Percentiles rank a stretch among this genome's conserved stretches.
phyloP scores from a whole-genome alignment of 169 alveolate species.

The Plasmodium chabaudi region DNA sequence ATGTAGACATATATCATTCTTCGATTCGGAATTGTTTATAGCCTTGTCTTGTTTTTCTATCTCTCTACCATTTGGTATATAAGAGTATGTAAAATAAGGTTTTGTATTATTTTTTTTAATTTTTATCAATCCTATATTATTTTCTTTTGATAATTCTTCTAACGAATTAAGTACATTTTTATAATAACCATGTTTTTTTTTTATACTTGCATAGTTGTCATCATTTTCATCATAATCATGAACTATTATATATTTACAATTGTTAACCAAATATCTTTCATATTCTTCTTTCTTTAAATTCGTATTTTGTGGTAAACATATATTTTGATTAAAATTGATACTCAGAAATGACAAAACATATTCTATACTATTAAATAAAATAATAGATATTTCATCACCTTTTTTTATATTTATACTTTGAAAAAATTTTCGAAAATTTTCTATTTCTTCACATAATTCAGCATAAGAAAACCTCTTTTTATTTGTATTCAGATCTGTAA shows the following conservation, averaged over 20 bases:
- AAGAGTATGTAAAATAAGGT: conserved; percentile 63
- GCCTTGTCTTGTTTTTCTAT: background rate
- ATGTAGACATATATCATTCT: conserved; percentile 42
- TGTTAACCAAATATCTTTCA: conserved; percentile 36
- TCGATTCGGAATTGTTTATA: background rate
- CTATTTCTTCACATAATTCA: conserved; percentile 38
- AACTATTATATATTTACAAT: conserved; percentile 68
- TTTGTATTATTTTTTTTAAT: conserved; percentile 43
- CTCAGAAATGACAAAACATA: conserved; percentile 44
- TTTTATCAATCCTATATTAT: conserved; percentile 42
- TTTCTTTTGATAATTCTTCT: conserved; percentile 42
- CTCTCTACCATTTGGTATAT: conserved; percentile 2
- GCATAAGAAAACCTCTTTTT: conserved; percentile 47
- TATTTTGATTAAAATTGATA: conserved; percentile 32
- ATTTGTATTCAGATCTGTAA: conserved; percentile 38
- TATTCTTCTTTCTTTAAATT: conserved; percentile 73
- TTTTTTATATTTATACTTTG: conserved; percentile 21
- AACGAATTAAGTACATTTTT: conserved; percentile 43
- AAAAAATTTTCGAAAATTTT: conserved; percentile 17
- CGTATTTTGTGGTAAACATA: conserved; percentile 66
- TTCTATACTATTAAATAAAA: conserved; percentile 68
- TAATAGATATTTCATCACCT: conserved; percentile 50
- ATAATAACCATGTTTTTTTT: conserved; percentile 63
- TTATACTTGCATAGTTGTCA: conserved; percentile 15
- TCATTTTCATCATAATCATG: conserved; percentile 72